A percentile compares a stretch with the other conserved stretches of the same genome.
These are phyloP conservation scores for Coniosporium tulheliwenetii DNA, from an alignment of 2,329 filamentous ascomycete species.

Conservation along the genomic window DNA sequence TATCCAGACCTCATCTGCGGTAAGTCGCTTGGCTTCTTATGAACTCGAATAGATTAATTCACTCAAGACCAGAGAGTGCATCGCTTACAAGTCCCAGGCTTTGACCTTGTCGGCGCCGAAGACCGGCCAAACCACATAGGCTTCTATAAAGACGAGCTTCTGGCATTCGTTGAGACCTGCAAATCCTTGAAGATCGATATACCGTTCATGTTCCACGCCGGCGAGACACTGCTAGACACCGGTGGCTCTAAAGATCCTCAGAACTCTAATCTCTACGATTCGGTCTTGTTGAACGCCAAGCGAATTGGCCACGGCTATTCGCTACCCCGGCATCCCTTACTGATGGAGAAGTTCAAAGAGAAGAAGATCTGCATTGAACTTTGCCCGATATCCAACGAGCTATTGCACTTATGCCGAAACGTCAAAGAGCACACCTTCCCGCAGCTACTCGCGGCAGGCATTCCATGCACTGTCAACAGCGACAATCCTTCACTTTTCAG, in stretches of 20 bases:
- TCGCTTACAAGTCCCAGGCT: constrained; percentile 28
- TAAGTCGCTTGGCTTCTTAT: constrained; percentile 19
- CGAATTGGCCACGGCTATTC: constrained; percentile 64
- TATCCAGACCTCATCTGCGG: constrained; percentile 49
- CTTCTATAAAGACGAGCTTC: constrained; percentile 40
- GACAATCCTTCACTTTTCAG: constrained; percentile 62
- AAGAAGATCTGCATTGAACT: constrained; percentile 56
- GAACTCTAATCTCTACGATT: constrained; percentile 51
- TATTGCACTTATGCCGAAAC: constrained; percentile 52
- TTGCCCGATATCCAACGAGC: constrained; percentile 64
- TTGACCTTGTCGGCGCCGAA: constrained; percentile 53
- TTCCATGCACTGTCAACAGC: constrained; percentile 59
- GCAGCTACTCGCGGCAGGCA: constrained; percentile 50
- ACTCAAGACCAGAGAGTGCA: too few species aligned
- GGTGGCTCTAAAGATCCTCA: constrained; percentile 42
- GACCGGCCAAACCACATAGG: constrained; percentile 46
- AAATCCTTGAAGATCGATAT: constrained; percentile 34
- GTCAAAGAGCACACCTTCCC: constrained; percentile 53
- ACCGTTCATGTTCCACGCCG: constrained; percentile 63
- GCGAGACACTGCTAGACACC: constrained; percentile 51
- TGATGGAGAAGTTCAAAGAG: constrained; percentile 51
- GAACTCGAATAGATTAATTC: too few species aligned
- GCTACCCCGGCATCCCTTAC: constrained; percentile 46
- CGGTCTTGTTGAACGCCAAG: constrained; percentile 47
- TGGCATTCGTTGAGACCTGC: constrained; percentile 41